phyloP scores from a whole-genome alignment of 768 basidiomycete species.

The Dacryopinax spathularia region DNA sequence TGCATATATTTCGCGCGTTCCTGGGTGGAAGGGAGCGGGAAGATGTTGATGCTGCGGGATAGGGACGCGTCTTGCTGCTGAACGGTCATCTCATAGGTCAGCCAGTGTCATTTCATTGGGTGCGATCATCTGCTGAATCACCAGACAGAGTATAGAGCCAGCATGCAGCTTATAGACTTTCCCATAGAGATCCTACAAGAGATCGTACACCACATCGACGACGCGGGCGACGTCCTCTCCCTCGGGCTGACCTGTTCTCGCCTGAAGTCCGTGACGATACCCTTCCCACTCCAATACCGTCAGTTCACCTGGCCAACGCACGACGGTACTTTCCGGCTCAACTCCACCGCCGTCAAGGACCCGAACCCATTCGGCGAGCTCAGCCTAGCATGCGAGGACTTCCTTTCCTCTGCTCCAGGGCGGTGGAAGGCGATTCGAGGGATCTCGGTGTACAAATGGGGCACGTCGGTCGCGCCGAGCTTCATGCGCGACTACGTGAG shows the following conservation, averaged over 20 bases:
- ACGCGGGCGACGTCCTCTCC: neutral
- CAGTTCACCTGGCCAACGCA: neutral
- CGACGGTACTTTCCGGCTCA: neutral
- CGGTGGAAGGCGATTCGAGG: neutral
- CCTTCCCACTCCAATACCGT: neutral
- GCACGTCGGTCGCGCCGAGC: neutral
- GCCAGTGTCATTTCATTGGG: too few species aligned
- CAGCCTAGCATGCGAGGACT: neutral
- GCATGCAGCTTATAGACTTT: neutral
- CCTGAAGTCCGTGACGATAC: neutral
- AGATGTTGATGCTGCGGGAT: too few species aligned
- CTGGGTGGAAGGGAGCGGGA: too few species aligned
- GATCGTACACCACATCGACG: neutral
- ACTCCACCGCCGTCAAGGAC: neutral
- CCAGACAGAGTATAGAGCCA: too few species aligned
- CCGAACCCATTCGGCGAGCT: neutral
- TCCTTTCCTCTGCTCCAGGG: neutral
- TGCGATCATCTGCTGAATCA: too few species aligned
- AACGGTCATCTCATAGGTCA: too few species aligned
- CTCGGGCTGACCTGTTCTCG: neutral
- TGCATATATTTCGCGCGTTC: too few species aligned
- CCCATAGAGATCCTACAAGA: neutral
- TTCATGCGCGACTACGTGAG: neutral
- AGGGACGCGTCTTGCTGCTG: too few species aligned
- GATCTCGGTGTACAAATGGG: neutral